A percentile compares a stretch with the other conserved stretches of the same genome.
These are phyloP conservation scores for Williopsis jadinii DNA, from an alignment of 1,139 yeast species.

Conservation along the genomic window DNA sequence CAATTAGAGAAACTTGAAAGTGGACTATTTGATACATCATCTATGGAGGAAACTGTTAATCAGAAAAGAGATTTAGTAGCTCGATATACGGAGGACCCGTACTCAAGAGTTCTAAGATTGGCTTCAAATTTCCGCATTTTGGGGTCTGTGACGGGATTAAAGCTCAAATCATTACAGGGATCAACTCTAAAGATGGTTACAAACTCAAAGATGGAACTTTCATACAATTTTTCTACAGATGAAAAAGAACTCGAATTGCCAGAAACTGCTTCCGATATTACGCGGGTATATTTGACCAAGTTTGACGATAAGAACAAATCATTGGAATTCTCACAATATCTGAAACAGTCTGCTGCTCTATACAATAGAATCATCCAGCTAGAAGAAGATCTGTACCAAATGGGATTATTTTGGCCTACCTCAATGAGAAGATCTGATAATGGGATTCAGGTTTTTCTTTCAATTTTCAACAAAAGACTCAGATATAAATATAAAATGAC, in stretches of 20 bases:
- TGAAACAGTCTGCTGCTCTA: background rate
- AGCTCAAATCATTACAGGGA: too few relatives aligned
- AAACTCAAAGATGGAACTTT: too few relatives aligned
- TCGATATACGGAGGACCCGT: too few relatives aligned
- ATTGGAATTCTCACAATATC: background rate
- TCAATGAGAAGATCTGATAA: background rate
- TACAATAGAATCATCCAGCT: background rate
- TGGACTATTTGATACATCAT: background rate
- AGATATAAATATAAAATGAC: background rate
- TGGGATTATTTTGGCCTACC: constrained; percentile 1
- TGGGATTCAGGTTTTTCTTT: background rate
- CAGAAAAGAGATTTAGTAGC: too few relatives aligned
- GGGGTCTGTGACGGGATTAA: too few relatives aligned
- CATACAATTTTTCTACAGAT: too few relatives aligned
- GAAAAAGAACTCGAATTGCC: constrained; percentile 6
- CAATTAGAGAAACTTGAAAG: constrained; percentile 5
- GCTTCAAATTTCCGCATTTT: too few relatives aligned
- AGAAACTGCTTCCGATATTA: constrained; percentile 5
- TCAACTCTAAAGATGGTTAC: too few relatives aligned
- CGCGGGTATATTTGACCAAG: constrained; percentile 5
- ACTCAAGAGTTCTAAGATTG: too few relatives aligned
- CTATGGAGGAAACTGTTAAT: too few relatives aligned
- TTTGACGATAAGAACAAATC: background rate
- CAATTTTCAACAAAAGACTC: background rate
- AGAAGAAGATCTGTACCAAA: background rate